A percentile compares a stretch with the other conserved stretches of the same genome.
Conservation (phyloP, 345 rosid species). For the Hibiscus tridactylites region DNA sequence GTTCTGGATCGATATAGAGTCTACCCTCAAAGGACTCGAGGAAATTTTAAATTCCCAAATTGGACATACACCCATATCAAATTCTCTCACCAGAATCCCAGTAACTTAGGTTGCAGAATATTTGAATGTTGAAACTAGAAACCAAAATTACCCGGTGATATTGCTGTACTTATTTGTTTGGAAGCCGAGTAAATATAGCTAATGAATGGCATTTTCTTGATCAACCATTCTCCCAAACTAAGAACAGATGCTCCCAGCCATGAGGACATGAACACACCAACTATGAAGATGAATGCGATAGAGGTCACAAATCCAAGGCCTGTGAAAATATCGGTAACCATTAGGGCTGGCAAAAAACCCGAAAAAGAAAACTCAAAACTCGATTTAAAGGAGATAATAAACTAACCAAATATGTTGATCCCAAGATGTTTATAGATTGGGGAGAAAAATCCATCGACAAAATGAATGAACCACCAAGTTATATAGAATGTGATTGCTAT, state of each 20-base stretch:
- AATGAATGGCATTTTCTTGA: constrained; percentile 65
- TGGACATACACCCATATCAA: not conserved
- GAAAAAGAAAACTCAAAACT: not conserved
- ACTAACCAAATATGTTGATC: constrained; percentile 56
- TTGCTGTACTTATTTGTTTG: constrained; percentile 70
- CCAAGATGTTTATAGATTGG: constrained; percentile 67
- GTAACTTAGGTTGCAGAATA: not conserved
- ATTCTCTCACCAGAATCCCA: not conserved
- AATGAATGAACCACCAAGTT: constrained; percentile 73
- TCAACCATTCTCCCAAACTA: constrained; percentile 63
- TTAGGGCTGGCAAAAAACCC: not conserved
- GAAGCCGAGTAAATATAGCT: constrained; percentile 74
- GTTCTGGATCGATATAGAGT: too few species aligned
- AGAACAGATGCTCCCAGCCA: constrained; percentile 77
- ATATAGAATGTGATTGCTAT: constrained; percentile 63
- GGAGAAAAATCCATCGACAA: constrained; percentile 67
- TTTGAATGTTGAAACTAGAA: not conserved
- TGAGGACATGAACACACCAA: constrained; percentile 68
- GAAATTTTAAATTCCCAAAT: not conserved
- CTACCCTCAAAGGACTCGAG: too few species aligned
- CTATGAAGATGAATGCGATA: constrained; percentile 56
- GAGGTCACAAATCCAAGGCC: constrained; percentile 72
- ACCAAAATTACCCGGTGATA: constrained; percentile 46
- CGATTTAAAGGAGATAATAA: not conserved
- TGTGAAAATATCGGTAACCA: constrained; percentile 6